Percentiles rank a stretch among this genome's conserved stretches.
phyloP scores from a whole-genome alignment of 2,329 filamentous ascomycete genomes.

The Pseudopyricularia cyperi region DNA sequence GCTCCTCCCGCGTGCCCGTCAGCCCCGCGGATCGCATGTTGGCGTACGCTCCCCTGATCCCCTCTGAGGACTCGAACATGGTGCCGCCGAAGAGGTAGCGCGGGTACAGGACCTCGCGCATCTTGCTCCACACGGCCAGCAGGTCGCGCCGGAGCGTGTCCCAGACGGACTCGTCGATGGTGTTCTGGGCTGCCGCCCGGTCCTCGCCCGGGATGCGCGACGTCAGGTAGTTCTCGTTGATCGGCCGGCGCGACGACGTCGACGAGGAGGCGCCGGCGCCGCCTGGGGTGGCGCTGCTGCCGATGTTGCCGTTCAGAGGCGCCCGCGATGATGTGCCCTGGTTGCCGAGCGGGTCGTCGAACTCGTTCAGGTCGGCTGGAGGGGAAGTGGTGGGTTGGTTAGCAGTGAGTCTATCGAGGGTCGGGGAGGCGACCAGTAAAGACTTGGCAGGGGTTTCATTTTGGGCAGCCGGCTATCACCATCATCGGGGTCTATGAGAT shows the following conservation, averaged over 20 bases:
- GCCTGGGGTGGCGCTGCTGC: slow-evolving; percentile 19
- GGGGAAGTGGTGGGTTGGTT: background rate
- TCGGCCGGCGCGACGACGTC: slow-evolving; percentile 35
- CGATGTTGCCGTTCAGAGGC: slow-evolving; percentile 75
- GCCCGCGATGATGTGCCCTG: slow-evolving; percentile 54
- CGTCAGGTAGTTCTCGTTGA: slow-evolving; percentile 73
- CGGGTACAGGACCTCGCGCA: slow-evolving; percentile 92
- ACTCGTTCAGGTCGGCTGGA: slow-evolving; percentile 74
- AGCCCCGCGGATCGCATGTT: slow-evolving; percentile 46
- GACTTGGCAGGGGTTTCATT: background rate
- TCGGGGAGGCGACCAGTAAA: too few relatives aligned
- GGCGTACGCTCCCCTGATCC: slow-evolving; percentile 47
- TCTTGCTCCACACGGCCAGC: slow-evolving; percentile 91
- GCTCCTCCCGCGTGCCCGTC: slow-evolving; percentile 46
- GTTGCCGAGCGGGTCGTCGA: slow-evolving; percentile 69
- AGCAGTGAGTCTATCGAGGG: background rate
- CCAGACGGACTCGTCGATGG: slow-evolving; percentile 96
- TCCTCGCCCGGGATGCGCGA: slow-evolving; percentile 88
- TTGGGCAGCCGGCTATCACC: slow-evolving; percentile 31
- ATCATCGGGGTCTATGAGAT: slow-evolving; percentile 69
- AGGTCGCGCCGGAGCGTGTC: slow-evolving; percentile 89
- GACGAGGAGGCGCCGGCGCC: slow-evolving; percentile 16
- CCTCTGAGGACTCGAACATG: slow-evolving; percentile 43
- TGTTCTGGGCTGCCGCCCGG: slow-evolving; percentile 76
- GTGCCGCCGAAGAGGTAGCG: slow-evolving; percentile 74